Percentiles rank a stretch among this genome's conserved stretches.
Evolutionary conservation across 2,329 filamentous ascomycete species (phyloP).

Genomic region (Xylaria sp.): DNA sequence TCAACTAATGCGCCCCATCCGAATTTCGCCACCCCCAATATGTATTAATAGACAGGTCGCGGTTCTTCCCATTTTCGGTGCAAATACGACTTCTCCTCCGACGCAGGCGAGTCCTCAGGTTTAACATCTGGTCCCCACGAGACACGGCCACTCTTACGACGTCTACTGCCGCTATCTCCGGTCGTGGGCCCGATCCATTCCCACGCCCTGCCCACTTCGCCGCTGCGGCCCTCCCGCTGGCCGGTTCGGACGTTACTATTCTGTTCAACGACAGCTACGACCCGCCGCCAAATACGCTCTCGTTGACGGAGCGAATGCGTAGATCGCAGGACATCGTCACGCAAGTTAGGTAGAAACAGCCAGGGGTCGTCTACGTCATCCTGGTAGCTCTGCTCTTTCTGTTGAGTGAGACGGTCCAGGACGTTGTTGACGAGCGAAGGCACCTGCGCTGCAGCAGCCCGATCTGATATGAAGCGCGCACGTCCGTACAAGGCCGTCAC

Average conservation of each 20-base stretch:
- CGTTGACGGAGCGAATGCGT: constrained; percentile 81
- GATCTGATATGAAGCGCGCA: constrained; percentile 69
- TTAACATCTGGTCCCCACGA: constrained; percentile 58
- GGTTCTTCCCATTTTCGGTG: constrained; percentile 56
- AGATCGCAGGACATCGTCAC: constrained; percentile 88
- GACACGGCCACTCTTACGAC: constrained; percentile 64
- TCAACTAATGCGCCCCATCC: not conserved
- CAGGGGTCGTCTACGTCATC: constrained; percentile 75
- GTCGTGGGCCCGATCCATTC: constrained; percentile 74
- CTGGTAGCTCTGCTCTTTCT: constrained; percentile 82
- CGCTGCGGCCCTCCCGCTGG: constrained; percentile 74
- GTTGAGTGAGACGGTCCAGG: constrained; percentile 81
- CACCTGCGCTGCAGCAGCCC: constrained; percentile 76
- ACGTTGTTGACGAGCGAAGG: constrained; percentile 87
- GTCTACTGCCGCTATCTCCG: constrained; percentile 55
- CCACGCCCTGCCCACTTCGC: constrained; percentile 74
- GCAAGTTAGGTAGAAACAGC: constrained; percentile 86
- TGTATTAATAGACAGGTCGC: constrained; percentile 50
- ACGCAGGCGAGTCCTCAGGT: constrained; percentile 48
- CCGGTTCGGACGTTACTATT: constrained; percentile 89
- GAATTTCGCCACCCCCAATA: not conserved
- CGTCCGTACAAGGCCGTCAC: constrained; percentile 70
- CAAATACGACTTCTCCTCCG: constrained; percentile 43
- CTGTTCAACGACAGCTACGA: constrained; percentile 86
- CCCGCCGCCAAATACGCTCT: constrained; percentile 84